These are phyloP conservation scores for Aspergillus sp. DNA, from an alignment of 2,329 filamentous ascomycete species.

Conservation along the genomic window DNA sequence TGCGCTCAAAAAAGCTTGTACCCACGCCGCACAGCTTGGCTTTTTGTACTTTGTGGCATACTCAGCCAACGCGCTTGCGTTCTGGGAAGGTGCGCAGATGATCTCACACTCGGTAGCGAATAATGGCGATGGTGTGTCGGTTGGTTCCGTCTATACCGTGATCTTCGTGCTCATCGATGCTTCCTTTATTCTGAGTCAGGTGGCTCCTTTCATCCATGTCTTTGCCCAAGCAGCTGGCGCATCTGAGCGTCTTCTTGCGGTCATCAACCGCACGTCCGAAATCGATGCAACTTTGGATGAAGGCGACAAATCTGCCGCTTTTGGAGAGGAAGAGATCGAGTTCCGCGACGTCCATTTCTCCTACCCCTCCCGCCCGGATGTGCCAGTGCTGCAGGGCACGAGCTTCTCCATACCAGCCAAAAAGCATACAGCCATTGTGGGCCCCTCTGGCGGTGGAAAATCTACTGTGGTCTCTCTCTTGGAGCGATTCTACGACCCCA, in stretches of 20 bases:
- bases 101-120: constrained; percentile 40
- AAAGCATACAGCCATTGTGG: constrained; percentile 45
- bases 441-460: constrained; percentile 53
- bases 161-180: constrained; percentile 39
- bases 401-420: constrained; percentile 31
- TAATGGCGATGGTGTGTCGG: constrained; percentile 20
- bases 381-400: constrained; percentile 31
- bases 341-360: constrained; percentile 35
- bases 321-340: constrained; percentile 24
- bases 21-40: constrained; percentile 57
- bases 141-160: constrained; percentile 36
- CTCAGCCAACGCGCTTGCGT: constrained; percentile 63
- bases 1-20: constrained; percentile 57
- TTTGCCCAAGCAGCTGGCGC: constrained; percentile 50
- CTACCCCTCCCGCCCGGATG: constrained; percentile 37
- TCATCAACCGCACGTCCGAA: constrained; percentile 52
- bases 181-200: constrained; percentile 37
- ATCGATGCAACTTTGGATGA: constrained; percentile 42
- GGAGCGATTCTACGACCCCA: constrained; percentile 37
- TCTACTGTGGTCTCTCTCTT: constrained; percentile 44
- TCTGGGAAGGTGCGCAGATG: constrained; percentile 62
- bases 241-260: constrained; percentile 56
- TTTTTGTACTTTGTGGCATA: constrained; percentile 66
- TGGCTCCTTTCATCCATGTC: constrained; percentile 42
- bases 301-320: constrained; percentile 22